Base-by-base conservation (phyloP, 2,329 filamentous ascomycete genomes). In the Apiospora koreana region DNA sequence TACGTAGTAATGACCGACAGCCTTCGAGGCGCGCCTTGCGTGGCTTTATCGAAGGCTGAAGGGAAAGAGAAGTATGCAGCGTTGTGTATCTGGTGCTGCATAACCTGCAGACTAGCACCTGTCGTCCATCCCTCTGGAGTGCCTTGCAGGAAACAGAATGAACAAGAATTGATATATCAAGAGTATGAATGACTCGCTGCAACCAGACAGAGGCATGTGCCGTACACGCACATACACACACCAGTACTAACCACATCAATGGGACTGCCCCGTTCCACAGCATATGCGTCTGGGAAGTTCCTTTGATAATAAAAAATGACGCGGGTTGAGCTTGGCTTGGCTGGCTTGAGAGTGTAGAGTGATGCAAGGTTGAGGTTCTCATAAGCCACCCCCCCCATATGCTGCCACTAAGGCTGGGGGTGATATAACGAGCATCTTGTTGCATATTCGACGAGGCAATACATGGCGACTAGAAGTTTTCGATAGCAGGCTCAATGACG, bases 281-380 rank as follows among this genome's bases (percentile, higher is more conserved):
- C 54, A 62, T 38, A 62, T 62, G 54, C 54, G 54, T 18, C 54
- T 62, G 54, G 54, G 54, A 62, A 62, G 54, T 62, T 62, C 31
- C 50, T 38, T 62, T n/a, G 9, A 21, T 38, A 31, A 12, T 2
- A n/a, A 14, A 62, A 58, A 62, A 62, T 38, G 21, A 2, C 54
- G 54, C 54, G 54, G 54, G 31, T n/a, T 62, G 31, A 38, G 18
- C 35, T 62, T 7, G 31, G 1, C 54, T 18, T 38, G 54, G 18
- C 50, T 3, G 28, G 10, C 16, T 35, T 58, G 50, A 31, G 50
- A 58, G 18, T 21, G 16, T 28, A 35, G 23, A 38, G 18, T 12
- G 21, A 38, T 38, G 21, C 54, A 62, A 38, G 54, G 54, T 38
- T 62, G 54, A n/a, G 21, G 54, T 62, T n/a, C 31, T 62, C 3